These are phyloP conservation scores for Wickerhamomyces sp. DNA, from an alignment of 1,139 yeast species.

Conservation along the genomic window DNA sequence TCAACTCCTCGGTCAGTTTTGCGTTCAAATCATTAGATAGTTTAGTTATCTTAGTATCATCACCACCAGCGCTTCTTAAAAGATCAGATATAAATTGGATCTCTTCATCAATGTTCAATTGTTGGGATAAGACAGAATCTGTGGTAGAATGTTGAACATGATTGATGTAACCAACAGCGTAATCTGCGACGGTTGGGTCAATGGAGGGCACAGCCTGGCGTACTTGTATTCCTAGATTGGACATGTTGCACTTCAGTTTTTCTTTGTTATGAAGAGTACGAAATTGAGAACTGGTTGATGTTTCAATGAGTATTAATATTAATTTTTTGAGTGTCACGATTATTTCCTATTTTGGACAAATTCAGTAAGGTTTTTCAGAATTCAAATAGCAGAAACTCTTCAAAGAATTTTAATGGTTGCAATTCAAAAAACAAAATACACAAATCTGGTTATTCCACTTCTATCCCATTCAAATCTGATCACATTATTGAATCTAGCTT, in stretches of 20 bases:
- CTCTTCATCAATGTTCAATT: conserved; percentile 61
- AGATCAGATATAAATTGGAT: conserved; percentile 59
- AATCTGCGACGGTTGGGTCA: conserved; percentile 87
- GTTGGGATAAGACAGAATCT: conserved; percentile 77
- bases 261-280: background rate
- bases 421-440: too few species aligned
- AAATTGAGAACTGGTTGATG: background rate
- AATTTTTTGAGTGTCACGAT: too few species aligned
- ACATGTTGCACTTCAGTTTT: too few species aligned
- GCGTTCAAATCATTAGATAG: conserved; percentile 42
- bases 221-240: conserved; percentile 47
- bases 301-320: too few species aligned
- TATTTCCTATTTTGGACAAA: too few species aligned
- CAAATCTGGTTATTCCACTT: too few species aligned
- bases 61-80: conserved; percentile 80
- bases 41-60: conserved; percentile 45
- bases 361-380: too few species aligned
- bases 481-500: too few species aligned
- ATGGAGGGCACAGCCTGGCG: conserved; percentile 85
- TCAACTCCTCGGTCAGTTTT: conserved; percentile 50
- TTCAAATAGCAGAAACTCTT: too few species aligned
- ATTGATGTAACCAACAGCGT: conserved; percentile 84
- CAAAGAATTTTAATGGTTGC: too few species aligned
- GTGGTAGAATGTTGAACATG: conserved; percentile 71
- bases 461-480: too few species aligned